Evolutionary conservation across 176 grass and related monocot species (phyloP).

Genomic region (Ampelocalamus luodianensis): DNA sequence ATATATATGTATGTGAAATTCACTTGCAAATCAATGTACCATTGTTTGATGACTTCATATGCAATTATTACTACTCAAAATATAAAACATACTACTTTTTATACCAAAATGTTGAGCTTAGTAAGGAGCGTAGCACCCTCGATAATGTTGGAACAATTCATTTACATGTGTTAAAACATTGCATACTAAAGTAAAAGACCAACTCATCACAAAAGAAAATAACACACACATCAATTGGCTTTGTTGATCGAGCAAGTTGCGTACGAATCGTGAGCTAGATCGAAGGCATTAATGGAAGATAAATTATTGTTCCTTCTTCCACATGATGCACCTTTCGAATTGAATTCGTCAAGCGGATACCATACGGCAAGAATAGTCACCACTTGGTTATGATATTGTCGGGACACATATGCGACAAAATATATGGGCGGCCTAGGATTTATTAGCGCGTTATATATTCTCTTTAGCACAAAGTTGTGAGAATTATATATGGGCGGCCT

Average conservation of each 20-base stretch:
- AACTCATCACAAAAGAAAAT: not conserved
- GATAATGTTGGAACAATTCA: not conserved
- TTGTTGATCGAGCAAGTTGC: conserved; percentile 41
- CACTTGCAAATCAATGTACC: not conserved
- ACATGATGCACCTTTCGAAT: conserved; percentile 68
- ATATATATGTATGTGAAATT: not conserved
- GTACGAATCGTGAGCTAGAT: conserved; percentile 47
- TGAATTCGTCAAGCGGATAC: conserved; percentile 56
- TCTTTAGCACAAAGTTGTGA: conserved; percentile 20
- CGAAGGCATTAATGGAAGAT: conserved; percentile 69
- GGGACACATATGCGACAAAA: conserved; percentile 38
- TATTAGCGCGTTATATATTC: conserved; percentile 7
- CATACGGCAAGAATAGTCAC: conserved; percentile 70
- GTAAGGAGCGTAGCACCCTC: not conserved
- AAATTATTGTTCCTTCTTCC: conserved; percentile 61
- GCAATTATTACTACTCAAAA: not conserved
- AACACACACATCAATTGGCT: not conserved
- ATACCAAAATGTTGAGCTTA: not conserved
- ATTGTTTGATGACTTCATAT: not conserved
- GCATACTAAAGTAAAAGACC: not conserved
- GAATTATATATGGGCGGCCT: no score
- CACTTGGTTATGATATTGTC: conserved; percentile 41
- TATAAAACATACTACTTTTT: not conserved
- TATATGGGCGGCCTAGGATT: conserved; percentile 40
- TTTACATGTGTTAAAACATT: not conserved